phyloP scores from a whole-genome alignment of 768 basidiomycete genomes.

The Boletus rubescentipes region DNA sequence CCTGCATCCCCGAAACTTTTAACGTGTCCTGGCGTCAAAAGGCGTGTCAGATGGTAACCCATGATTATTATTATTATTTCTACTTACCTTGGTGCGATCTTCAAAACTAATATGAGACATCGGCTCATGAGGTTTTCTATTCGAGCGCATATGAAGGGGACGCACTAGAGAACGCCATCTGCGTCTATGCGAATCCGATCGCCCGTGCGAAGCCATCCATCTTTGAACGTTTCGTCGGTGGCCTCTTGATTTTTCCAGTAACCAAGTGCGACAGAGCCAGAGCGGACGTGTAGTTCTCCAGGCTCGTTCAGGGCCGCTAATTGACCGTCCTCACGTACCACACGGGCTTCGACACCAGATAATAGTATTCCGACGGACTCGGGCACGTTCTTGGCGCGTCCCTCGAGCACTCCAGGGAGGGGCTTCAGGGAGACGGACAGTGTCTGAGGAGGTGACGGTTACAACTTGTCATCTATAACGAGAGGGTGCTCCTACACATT shows the following conservation, averaged over 20 bases:
- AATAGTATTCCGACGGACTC: slow-evolving; percentile 58
- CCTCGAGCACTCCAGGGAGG: slow-evolving; percentile 43
- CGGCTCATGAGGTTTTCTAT: background rate
- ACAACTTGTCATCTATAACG: background rate
- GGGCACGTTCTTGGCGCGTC: slow-evolving; percentile 38
- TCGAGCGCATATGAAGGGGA: slow-evolving; percentile 1
- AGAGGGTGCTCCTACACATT: slow-evolving; percentile 45
- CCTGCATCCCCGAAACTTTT: slow-evolving; percentile 78
- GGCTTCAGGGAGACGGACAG: slow-evolving; percentile 49
- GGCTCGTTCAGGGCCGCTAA: slow-evolving; percentile 56
- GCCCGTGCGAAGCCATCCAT: slow-evolving; percentile 76
- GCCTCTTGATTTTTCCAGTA: slow-evolving; percentile 74
- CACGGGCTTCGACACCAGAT: slow-evolving; percentile 64
- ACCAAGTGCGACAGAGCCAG: slow-evolving; percentile 57
- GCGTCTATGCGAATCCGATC: slow-evolving; percentile 64
- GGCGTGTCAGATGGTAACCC: background rate
- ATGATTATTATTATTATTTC: background rate
- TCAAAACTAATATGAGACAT: slow-evolving; percentile 50
- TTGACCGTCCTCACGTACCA: slow-evolving; percentile 56
- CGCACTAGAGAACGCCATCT: slow-evolving; percentile 66
- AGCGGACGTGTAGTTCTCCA: slow-evolving; percentile 64
- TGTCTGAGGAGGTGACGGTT: slow-evolving; percentile 42
- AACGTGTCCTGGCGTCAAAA: slow-evolving; percentile 57
- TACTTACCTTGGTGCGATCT: slow-evolving; percentile 68
- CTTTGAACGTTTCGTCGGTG: slow-evolving; percentile 59